phyloP scores from a whole-genome alignment of 140 eudicot genomes.

The Cichorium intybus region DNA sequence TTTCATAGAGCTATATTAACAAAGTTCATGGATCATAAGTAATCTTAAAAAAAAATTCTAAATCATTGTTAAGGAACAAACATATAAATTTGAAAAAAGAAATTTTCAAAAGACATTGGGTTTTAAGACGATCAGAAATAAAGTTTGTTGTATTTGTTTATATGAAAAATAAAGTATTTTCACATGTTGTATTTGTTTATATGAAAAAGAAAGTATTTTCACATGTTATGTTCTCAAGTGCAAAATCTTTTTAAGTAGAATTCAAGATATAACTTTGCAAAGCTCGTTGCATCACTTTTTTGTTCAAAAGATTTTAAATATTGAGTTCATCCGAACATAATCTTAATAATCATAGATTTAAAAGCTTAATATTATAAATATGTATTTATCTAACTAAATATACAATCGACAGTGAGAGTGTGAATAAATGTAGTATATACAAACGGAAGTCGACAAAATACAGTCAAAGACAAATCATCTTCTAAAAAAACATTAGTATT shows the following conservation, averaged over 20 bases:
- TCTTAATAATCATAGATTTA: neutral
- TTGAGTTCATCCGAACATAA: neutral
- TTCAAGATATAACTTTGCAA: neutral
- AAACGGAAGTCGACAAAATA: constrained; percentile 8
- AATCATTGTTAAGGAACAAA: neutral
- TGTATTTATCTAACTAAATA: neutral
- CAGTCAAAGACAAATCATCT: constrained; percentile 7
- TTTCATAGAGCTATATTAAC: neutral
- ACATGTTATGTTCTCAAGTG: constrained; percentile 1
- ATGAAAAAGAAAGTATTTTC: neutral
- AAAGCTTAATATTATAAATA: neutral
- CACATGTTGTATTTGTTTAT: neutral
- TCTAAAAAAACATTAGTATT: constrained; percentile 1
- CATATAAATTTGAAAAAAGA: neutral
- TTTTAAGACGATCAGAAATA: neutral
- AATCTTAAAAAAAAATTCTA: neutral
- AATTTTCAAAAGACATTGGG: neutral
- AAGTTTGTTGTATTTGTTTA: neutral
- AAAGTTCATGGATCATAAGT: neutral
- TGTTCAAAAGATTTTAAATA: neutral
- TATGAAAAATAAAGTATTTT: neutral
- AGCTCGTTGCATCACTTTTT: neutral
- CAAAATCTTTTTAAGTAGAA: neutral
- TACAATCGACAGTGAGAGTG: neutral
- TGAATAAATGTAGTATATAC: constrained; percentile 3